These are phyloP conservation scores for Colletotrichum tropicicola DNA, from an alignment of 2,329 filamentous ascomycete genomes.

Conservation along the genomic window DNA sequence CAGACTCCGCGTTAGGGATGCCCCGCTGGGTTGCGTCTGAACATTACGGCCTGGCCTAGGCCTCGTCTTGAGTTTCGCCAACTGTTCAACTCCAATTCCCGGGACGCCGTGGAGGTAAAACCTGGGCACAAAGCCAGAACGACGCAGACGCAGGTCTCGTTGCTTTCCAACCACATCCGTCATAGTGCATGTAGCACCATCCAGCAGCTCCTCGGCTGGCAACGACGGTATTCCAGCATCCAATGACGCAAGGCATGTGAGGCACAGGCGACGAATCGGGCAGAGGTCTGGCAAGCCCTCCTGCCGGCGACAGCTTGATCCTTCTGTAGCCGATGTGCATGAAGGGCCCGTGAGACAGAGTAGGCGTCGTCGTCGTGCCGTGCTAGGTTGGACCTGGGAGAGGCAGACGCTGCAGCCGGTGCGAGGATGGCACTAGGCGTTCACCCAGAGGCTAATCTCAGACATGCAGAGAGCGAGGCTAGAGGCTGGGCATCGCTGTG, in stretches of 20 bases:
- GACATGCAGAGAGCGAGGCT: conserved; percentile 18
- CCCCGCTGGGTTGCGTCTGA: conserved; percentile 13
- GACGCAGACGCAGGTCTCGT: background rate
- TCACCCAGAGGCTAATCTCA: conserved; percentile 15
- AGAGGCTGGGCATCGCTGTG: background rate
- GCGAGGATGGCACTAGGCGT: conserved; percentile 8
- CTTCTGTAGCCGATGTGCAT: conserved; percentile 20
- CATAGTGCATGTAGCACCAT: conserved; percentile 1
- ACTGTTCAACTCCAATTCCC: background rate
- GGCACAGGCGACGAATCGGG: background rate
- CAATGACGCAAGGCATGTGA: conserved; percentile 12
- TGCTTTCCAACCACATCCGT: background rate
- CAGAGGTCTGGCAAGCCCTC: background rate
- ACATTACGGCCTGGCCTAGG: conserved; percentile 3
- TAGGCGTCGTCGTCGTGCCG: background rate
- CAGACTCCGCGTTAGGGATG: conserved; percentile 1
- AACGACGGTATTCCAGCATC: background rate
- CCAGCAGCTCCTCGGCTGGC: background rate
- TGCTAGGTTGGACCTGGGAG: conserved; percentile 11
- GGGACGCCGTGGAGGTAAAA: background rate
- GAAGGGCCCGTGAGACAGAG: background rate
- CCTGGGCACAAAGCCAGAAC: background rate
- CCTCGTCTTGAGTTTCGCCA: too few relatives aligned
- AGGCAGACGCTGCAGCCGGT: background rate
- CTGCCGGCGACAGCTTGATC: background rate